Conservation (phyloP, 495 filamentous ascomycete species). For the Cladorrhinum samala region DNA sequence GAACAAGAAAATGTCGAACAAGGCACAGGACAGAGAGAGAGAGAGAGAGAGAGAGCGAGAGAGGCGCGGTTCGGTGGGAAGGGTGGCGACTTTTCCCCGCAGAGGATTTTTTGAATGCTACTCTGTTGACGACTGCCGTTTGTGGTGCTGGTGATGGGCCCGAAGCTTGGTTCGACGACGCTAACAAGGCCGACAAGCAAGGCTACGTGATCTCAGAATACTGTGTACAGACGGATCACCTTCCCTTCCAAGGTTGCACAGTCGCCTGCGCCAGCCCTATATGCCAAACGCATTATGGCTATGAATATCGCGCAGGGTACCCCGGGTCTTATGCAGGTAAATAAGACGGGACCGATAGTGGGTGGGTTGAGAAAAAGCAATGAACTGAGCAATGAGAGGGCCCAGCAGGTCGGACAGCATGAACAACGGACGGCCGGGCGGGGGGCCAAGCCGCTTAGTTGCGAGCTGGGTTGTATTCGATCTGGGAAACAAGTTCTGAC, state of each 20-base stretch:
- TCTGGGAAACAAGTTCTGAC: not conserved
- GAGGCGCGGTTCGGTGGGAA: no score
- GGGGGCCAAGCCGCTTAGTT: slow-evolving; percentile 16
- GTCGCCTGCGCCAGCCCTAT: no score
- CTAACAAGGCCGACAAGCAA: not conserved
- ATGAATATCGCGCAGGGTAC: slow-evolving; percentile 14
- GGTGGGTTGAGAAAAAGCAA: slow-evolving; percentile 2
- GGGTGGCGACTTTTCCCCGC: slow-evolving; percentile 3
- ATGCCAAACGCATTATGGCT: slow-evolving; percentile 10
- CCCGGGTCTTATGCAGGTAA: slow-evolving; percentile 18
- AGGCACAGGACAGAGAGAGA: not conserved
- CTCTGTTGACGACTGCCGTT: slow-evolving; percentile 1
- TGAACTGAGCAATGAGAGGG: slow-evolving; percentile 13
- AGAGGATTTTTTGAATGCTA: not conserved
- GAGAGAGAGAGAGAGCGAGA: not conserved
- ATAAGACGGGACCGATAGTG: slow-evolving; percentile 9
- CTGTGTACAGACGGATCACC: not conserved
- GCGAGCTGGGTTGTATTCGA: slow-evolving; percentile 1
- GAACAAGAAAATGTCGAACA: not conserved
- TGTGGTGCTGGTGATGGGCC: slow-evolving; percentile 2
- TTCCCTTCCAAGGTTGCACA: no score
- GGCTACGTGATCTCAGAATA: not conserved
- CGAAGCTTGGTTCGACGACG: slow-evolving; percentile 1
- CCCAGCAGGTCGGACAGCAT: slow-evolving; percentile 12
- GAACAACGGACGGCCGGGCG: slow-evolving; percentile 20